A percentile compares a stretch with the other conserved stretches of the same genome.
These are phyloP conservation scores for Luvunga scandens DNA, from an alignment of 345 rosid genomes.

Conservation along the genomic window DNA sequence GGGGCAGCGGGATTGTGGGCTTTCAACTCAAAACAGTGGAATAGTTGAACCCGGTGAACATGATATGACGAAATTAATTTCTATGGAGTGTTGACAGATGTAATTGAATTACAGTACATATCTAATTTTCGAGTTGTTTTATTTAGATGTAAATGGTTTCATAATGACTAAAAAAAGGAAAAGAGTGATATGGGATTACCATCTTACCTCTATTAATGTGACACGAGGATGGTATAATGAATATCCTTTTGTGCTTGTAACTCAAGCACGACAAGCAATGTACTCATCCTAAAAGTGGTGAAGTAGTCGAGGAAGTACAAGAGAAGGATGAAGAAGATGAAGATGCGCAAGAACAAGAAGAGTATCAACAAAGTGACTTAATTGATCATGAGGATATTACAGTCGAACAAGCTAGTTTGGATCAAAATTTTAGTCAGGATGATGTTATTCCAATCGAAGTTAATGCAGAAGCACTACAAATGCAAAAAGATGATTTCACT, in stretches of 20 bases:
- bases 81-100: neutral
- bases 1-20: neutral
- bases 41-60: neutral
- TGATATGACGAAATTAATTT: neutral
- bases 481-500: too few species aligned
- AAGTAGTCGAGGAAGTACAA: neutral
- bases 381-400: too few species aligned
- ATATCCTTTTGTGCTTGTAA: neutral
- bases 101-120: too few species aligned
- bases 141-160: too few species aligned
- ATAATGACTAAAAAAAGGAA: too few species aligned
- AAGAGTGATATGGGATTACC: neutral
- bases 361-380: too few species aligned
- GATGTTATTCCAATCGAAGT: too few species aligned
- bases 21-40: neutral
- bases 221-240: neutral
- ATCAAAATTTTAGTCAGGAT: too few species aligned
- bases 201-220: neutral
- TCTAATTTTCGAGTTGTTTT: too few species aligned
- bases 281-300: neutral
- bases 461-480: too few species aligned
- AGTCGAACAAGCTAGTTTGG: too few species aligned
- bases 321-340: neutral
- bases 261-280: neutral
- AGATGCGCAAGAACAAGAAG: neutral